phyloP scores from a whole-genome alignment of 352 stramenopile genomes.

The Globisporangium paddicum region DNA sequence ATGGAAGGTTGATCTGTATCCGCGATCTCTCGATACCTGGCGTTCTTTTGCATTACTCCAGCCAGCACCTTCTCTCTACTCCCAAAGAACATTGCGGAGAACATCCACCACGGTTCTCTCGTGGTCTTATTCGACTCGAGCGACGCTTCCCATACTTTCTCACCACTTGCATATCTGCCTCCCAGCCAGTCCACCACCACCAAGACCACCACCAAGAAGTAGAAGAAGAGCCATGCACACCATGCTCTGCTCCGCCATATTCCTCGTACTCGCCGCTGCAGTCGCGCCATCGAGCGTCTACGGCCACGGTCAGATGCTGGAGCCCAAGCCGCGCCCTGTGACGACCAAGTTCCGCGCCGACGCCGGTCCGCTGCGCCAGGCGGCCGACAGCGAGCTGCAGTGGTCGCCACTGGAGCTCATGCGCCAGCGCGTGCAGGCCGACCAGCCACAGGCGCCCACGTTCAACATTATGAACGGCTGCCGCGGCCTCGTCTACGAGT shows the following conservation, averaged over 20 bases:
- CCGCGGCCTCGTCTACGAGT: slow-evolving; percentile 47
- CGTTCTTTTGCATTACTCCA: too few species aligned
- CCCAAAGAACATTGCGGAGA: neutral
- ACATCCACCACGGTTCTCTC: neutral
- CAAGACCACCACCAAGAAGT: neutral
- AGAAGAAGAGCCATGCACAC: neutral
- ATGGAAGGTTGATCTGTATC: too few species aligned
- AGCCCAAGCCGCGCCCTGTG: slow-evolving; percentile 15
- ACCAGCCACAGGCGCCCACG: slow-evolving; percentile 30
- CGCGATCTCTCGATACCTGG: too few species aligned
- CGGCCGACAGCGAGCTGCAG: slow-evolving; percentile 38
- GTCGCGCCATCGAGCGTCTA: slow-evolving; percentile 3
- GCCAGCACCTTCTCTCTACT: too few species aligned
- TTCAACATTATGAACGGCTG: slow-evolving; percentile 63
- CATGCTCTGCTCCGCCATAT: neutral
- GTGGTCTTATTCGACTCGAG: neutral
- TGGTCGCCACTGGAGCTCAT: slow-evolving; percentile 48
- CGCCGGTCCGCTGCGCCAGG: slow-evolving; percentile 37
- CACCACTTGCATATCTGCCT: neutral
- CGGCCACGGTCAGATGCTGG: slow-evolving; percentile 20
- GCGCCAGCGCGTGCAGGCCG: slow-evolving; percentile 38
- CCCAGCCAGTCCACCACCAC: neutral
- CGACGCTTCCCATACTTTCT: neutral
- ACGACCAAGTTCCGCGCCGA: slow-evolving; percentile 32
- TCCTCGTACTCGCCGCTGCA: neutral